Conservation (phyloP, 1,284 basidiomycete species). For the Stereum hirsutum region DNA sequence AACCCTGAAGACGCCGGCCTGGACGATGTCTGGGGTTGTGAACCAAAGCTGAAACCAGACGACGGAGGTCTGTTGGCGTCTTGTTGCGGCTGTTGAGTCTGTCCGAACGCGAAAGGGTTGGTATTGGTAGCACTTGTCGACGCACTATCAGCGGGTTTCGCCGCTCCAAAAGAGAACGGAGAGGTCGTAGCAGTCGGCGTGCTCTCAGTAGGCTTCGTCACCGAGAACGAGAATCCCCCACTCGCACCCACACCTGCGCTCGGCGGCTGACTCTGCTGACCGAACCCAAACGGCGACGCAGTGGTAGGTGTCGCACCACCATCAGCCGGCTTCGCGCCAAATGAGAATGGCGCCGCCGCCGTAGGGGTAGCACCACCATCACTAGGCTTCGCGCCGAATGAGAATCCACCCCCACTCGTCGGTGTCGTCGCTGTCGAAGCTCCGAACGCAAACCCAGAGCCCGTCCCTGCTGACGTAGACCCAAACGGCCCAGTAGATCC, state of each 20-base stretch:
- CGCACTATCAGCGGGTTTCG: slow-evolving; percentile 11
- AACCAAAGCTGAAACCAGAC: slow-evolving; percentile 23
- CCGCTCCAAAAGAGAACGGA: slow-evolving; percentile 27
- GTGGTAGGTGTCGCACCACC: no score
- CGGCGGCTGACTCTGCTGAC: slow-evolving; percentile 13
- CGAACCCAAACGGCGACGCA: no score
- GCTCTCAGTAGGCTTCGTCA: neutral
- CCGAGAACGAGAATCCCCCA: neutral
- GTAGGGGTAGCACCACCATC: no score
- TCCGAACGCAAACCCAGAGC: no score
- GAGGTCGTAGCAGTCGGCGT: slow-evolving; percentile 13
- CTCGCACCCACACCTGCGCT: slow-evolving; percentile 18
- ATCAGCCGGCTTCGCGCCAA: no score
- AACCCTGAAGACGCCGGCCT: slow-evolving; percentile 13
- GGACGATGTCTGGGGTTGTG: slow-evolving; percentile 6
- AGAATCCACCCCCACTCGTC: no score
- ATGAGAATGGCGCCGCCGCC: no score
- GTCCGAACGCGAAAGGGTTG: slow-evolving; percentile 26
- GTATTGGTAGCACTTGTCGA: slow-evolving; percentile 9
- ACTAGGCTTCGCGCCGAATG: no score
- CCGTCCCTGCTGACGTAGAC: no score
- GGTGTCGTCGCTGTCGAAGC: no score
- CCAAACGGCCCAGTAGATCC: no score
- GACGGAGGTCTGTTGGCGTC: slow-evolving; percentile 6
- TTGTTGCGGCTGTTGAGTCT: neutral